Base-by-base conservation (phyloP, 2,329 filamentous ascomycete species). In the Fusarium penzigii region DNA sequence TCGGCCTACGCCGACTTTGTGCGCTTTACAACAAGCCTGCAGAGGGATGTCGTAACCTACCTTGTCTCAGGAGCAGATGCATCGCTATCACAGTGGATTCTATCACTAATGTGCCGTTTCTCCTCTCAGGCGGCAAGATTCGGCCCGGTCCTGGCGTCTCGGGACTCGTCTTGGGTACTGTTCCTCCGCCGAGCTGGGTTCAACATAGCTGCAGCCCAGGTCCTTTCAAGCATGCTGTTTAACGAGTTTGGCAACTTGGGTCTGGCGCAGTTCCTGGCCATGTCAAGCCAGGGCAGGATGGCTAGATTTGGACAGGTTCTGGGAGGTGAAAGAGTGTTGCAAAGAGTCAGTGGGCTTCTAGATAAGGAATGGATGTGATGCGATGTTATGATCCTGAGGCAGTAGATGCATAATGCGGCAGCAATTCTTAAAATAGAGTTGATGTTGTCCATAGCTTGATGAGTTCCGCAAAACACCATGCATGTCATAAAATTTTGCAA, bases 81-180 rank as follows among this genome's bases (percentile, higher is more conserved):
- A 17, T 79, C 76, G 0, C 64, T 86, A 7, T 75, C 78, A 1
- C 75, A 69, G 48, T 88, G 85, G 84, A 70, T 83, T 2, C 69
- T 81, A 0, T 75, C 74, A 1, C 64, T 78, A 1, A 78, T 87
- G 42, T 75, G 78, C 16, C 78, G 78, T 8, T 74, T 78, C 62
- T 70, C 62, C 11, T 42, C 59, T 1, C 56, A 64, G 12, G 53
- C 61, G 3, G 52, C 46, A 1, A 55, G 63, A 1, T 64, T 75
- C 12, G 68, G 70, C 46, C 62, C 65, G 1, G 65, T 70, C 7
- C 54, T 78, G 10, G 68, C 70, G 3, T 62, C 70, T n/a, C 65
- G 68, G 32, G 75, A 79, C 44, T 74, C 73, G 39, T 70, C 71
- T 29, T 75, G 72, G 73, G 71, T 69, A 14, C 11, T 69, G 2